phyloP scores from a whole-genome alignment of 2,329 filamentous ascomycete species.

The Xylariaceae sp. region DNA sequence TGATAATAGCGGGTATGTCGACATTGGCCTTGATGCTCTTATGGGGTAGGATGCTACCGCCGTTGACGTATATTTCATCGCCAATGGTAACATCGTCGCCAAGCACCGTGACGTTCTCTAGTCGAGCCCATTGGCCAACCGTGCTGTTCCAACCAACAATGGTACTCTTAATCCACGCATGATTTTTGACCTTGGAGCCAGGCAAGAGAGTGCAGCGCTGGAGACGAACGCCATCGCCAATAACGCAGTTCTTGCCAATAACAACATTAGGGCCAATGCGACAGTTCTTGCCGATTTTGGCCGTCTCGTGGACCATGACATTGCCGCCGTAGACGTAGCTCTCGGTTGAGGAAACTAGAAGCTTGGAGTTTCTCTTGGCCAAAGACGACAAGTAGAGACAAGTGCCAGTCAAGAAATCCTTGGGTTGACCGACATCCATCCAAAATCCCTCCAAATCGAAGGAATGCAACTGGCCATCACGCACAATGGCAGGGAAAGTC shows the following conservation, averaged over 20 bases:
- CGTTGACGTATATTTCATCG: constrained; percentile 98
- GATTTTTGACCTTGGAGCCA: constrained; percentile 93
- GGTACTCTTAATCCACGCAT: constrained; percentile 97
- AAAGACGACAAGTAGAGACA: constrained; percentile 94
- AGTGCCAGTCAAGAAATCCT: constrained; percentile 94
- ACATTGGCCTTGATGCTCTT: constrained; percentile 99
- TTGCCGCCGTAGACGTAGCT: constrained; percentile 89
- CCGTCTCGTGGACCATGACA: constrained; percentile 87
- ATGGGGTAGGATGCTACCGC: constrained; percentile 89
- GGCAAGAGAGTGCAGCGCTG: constrained; percentile 88
- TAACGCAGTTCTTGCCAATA: constrained; percentile 85
- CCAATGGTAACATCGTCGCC: constrained; percentile 97
- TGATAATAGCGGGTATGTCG: constrained; percentile 69
- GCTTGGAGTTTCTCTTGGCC: constrained; percentile 82
- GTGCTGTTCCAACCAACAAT: constrained; percentile 98
- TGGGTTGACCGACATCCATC: constrained; percentile 99
- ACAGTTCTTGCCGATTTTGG: constrained; percentile 98
- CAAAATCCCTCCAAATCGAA: constrained; percentile 97
- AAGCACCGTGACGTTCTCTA: constrained; percentile 97
- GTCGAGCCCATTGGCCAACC: constrained; percentile 89
- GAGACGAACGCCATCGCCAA: constrained; percentile 90
- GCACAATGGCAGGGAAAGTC: constrained; percentile 92
- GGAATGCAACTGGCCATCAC: constrained; percentile 85
- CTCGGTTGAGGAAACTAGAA: constrained; percentile 68
- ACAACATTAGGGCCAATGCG: constrained; percentile 96